Evolutionary conservation across 2,329 filamentous ascomycete genomes (phyloP), one percentile per base, ranked within the genome.

Genomic region (Aspergillus hortae): DNA sequence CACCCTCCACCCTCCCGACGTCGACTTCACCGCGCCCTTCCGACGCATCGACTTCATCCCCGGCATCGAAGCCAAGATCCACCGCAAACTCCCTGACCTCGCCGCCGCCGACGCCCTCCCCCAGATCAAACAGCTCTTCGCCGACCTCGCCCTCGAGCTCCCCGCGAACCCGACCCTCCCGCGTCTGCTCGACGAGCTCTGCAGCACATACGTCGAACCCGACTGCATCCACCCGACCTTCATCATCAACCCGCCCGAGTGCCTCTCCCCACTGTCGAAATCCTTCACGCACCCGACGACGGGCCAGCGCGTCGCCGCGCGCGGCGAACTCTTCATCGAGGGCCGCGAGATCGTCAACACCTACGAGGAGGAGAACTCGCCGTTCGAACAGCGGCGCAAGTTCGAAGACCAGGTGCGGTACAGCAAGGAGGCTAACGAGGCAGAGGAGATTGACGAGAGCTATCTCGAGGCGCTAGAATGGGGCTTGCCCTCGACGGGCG

Each of bases 281-380:
- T 91, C 89, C 48, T 95, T 90, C 72, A 64, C 79, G 17, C 90
- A 91, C 67, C 81, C 84, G 0, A 70, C 66, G 7, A 87, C 86
- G 0, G 77, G 80, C 12, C 92, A 96, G 67, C 72, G 81, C 7
- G 84, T 96, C 1, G 87, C 90, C 1, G 89, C 90, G 1, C 86
- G 92, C 5, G 89, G 88, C 0, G 92, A 96, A 72, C 81, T 96
- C 19, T 96, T 95, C 72, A 83, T 95, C 56, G 75, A 83, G 46
- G 85, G 87, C 38, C 83, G 84, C 49, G 94, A 99, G 67, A 80
- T 96, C 30, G 90, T 92, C 55, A 99, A 99, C 71, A 95, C 92
- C 77, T 99, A 99, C 70, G 94, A 99, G 70, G 94, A 99, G 73
- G 94, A 99, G 69, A 99, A 99, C 70, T 89, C 90, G 47, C 94